Conservation (phyloP, 805 yeast genomes). For the Candida koratica region DNA sequence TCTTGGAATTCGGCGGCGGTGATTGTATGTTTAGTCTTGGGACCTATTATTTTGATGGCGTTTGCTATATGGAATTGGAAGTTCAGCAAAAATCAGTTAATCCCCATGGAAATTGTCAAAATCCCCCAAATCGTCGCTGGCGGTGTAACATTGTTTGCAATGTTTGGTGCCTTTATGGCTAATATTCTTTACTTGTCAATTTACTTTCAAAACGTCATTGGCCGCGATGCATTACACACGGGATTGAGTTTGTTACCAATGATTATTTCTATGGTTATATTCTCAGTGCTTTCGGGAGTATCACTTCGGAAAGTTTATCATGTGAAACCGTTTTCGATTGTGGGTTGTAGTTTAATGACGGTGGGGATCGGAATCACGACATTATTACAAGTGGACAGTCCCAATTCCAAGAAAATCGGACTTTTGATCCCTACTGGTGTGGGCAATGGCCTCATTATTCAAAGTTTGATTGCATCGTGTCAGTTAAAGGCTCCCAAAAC, state of each 20-base stretch:
- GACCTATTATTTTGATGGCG: conserved; percentile 28
- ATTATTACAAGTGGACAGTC: conserved; percentile 38
- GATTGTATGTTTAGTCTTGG: conserved; percentile 45
- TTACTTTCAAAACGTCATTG: conserved; percentile 49
- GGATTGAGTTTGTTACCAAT: conserved; percentile 45
- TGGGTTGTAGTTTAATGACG: conserved; percentile 22
- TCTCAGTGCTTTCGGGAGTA: conserved; percentile 37
- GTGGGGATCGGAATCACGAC: conserved; percentile 44
- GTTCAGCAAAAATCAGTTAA: conserved; percentile 41
- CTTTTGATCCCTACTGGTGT: conserved; percentile 45
- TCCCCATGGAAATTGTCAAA: conserved; percentile 42
- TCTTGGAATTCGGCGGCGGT: conserved; percentile 55
- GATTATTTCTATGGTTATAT: conserved; percentile 35
- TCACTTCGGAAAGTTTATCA: conserved; percentile 33
- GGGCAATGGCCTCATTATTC: conserved; percentile 46
- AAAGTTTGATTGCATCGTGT: conserved; percentile 40
- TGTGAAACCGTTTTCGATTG: conserved; percentile 39
- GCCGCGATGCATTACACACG: conserved; percentile 38
- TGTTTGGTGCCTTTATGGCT: conserved; percentile 37
- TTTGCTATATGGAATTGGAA: conserved; percentile 42
- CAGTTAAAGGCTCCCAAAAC: conserved; percentile 50
- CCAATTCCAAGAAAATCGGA: conserved; percentile 37
- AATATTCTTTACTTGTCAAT: conserved; percentile 21
- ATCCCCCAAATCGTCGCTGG: conserved; percentile 37
- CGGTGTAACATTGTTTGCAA: conserved; percentile 28